A percentile compares a stretch with the other conserved stretches of the same genome.
Conservation (phyloP, 1,139 yeast species). For the Arxiozyma bovina region DNA sequence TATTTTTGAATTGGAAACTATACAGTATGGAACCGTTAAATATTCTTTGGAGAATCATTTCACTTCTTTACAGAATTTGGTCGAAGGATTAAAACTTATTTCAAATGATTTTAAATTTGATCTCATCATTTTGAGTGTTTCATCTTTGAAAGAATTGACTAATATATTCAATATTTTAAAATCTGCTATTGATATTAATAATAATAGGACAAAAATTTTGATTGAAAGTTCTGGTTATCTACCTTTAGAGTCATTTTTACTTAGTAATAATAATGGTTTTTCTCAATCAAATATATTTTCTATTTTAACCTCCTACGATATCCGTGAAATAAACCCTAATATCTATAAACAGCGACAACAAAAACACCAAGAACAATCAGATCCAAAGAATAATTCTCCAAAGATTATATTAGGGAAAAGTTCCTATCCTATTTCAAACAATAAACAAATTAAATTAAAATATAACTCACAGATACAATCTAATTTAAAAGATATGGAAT, state of each 20-base stretch:
- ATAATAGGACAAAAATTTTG: conserved; percentile 40
- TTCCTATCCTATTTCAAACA: background rate
- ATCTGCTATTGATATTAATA: conserved; percentile 31
- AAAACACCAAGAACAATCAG: conserved; percentile 9
- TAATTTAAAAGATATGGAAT: conserved; percentile 17
- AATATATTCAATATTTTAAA: conserved; percentile 32
- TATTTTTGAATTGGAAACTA: conserved; percentile 16
- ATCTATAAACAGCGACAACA: conserved; percentile 18
- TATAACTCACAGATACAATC: conserved; percentile 19
- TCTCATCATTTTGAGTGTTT: conserved; percentile 39
- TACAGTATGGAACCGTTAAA: conserved; percentile 19
- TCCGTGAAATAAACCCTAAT: conserved; percentile 36
- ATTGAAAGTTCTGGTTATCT: conserved; percentile 64
- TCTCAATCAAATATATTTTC: conserved; percentile 38
- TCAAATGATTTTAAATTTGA: conserved; percentile 33
- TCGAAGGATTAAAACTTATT: conserved; percentile 9
- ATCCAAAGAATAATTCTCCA: background rate
- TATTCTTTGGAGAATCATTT: conserved; percentile 21
- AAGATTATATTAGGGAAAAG: conserved; percentile 19
- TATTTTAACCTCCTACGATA: conserved; percentile 55
- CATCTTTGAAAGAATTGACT: conserved; percentile 41
- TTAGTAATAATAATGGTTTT: conserved; percentile 4
- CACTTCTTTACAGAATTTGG: conserved; percentile 15
- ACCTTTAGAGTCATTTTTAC: conserved; percentile 58
- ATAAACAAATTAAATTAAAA: background rate